Base-by-base conservation (phyloP, 495 filamentous ascomycete genomes). In the Cercophora samala region DNA sequence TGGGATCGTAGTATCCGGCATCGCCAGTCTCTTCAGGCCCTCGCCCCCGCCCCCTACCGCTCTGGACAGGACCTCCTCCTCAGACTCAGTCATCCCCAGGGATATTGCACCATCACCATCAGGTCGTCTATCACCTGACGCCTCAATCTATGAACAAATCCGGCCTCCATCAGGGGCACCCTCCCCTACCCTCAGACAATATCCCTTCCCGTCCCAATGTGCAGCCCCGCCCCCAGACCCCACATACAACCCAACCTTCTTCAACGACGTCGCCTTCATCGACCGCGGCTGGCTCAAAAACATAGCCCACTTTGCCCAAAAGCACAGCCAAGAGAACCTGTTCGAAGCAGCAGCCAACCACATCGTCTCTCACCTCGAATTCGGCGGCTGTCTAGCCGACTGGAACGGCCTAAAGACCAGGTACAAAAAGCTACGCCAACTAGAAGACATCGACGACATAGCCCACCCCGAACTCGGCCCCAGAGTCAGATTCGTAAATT, bases 401-500 rank as follows among this genome's bases (percentile, higher is more conserved):
- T 91, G 87, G 63, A 77, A 81, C 3, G 87, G 86, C 6, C 82
- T 98, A 29, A 88, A 85, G 63, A 80, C 78, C 52, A 84, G 93
- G 8, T 95, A 97, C 77, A 77, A 81, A 26, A 80, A 76, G 29
- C 75, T 97, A 17, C 82, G 89, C 60, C 82, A 74, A 15, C 74
- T 96, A n/a, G 93, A 96, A 69, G 87, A 89, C 66, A 81, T 87
- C 6, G 80, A 88, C 62, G 82, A 84, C 21, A 63, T 72, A n/a
- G 70, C 65, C 9, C 59, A 55, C 17, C 53, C 58, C 11, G 60
- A 54, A 2, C 25, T 29, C 18, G 66, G 61, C 15, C 24, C 63
- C 24, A 80, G 85, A 62, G 83, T 94, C 13, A 83, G 92, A 2
- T 97, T 97, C 72, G 81, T 91, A 53, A 97, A 97, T 72, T 97